Evolutionary conservation across 176 grass and related monocot species (phyloP).

Genomic region (Alopecurus myosuroides): DNA sequence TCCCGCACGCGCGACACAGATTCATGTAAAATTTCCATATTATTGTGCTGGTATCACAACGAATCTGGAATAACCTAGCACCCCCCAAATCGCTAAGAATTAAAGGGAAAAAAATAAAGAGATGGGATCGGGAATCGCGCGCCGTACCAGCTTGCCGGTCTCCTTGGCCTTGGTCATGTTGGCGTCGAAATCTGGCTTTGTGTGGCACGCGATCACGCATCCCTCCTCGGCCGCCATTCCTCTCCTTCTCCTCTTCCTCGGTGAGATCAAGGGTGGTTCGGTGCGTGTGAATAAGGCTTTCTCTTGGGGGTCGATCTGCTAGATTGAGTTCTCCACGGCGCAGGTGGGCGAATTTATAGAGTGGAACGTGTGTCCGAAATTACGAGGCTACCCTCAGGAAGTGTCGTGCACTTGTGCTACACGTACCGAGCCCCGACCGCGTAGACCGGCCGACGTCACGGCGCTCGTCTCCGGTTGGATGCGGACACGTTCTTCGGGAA

Average conservation of each 20-base stretch:
- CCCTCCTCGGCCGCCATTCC: constrained; percentile 63
- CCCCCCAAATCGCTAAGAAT: not conserved
- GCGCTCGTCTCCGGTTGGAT: not conserved
- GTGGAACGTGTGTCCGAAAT: not conserved
- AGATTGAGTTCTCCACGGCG: not conserved
- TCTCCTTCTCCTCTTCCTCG: not conserved
- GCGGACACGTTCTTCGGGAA: not conserved
- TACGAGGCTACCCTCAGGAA: not conserved
- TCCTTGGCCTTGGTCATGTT: constrained; percentile 42
- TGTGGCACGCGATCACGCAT: constrained; percentile 70
- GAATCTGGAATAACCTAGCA: not conserved
- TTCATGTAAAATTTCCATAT: not conserved
- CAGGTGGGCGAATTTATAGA: not conserved
- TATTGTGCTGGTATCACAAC: not conserved
- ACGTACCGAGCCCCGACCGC: not conserved
- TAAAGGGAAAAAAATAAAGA: not conserved
- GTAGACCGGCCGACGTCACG: not conserved
- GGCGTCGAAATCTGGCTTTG: constrained; percentile 28
- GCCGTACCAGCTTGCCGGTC: constrained; percentile 44
- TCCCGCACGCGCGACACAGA: not conserved
- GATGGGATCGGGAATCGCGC: not conserved
- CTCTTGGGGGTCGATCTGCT: not conserved
- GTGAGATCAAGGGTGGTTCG: not conserved
- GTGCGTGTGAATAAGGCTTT: not conserved
- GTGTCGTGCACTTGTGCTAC: not conserved